A percentile compares a stretch with the other conserved stretches of the same genome.
Conservation (phyloP, 805 yeast genomes). For the Starmerella tilneyi region DNA sequence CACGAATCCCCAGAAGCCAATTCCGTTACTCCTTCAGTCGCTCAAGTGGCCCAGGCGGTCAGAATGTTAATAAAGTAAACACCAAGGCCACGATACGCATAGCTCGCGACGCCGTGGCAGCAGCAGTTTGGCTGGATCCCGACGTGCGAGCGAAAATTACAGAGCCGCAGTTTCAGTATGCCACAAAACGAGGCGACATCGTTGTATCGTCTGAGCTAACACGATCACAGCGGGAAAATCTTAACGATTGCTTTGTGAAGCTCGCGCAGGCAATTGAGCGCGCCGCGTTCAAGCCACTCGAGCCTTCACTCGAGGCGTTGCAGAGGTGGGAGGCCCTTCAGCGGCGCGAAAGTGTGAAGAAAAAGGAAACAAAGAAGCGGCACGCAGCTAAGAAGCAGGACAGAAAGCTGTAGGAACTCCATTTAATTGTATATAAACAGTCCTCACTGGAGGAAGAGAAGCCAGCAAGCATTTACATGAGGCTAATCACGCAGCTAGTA, state of each 20-base stretch:
- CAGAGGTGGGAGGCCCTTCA: conserved; percentile 42
- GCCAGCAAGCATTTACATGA: not conserved
- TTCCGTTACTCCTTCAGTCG: conserved; percentile 44
- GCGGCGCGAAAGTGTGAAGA: conserved; percentile 30
- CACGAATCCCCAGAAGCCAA: conserved; percentile 36
- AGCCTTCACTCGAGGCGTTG: conserved; percentile 38
- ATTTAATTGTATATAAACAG: not conserved
- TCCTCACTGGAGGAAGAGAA: not conserved
- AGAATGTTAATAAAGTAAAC: conserved; percentile 62
- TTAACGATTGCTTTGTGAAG: conserved; percentile 50
- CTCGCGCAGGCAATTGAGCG: conserved; percentile 44
- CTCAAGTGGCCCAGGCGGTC: conserved; percentile 82
- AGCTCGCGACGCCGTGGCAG: conserved; percentile 37
- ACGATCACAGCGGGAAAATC: conserved; percentile 50
- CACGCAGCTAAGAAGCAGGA: conserved; percentile 34
- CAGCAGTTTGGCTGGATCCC: conserved; percentile 50
- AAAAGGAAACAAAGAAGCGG: conserved; percentile 34
- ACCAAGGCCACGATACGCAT: conserved; percentile 57
- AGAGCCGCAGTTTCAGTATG: conserved; percentile 38
- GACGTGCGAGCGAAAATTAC: conserved; percentile 37
- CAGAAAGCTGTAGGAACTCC: conserved; percentile 23
- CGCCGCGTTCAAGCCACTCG: conserved; percentile 40
- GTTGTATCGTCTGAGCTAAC: conserved; percentile 51
- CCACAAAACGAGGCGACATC: conserved; percentile 46
- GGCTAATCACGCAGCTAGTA: conserved; percentile 4